Evolutionary conservation across 2,329 filamentous ascomycete species (phyloP).

Genomic region (Calonectria pauciramosa): DNA sequence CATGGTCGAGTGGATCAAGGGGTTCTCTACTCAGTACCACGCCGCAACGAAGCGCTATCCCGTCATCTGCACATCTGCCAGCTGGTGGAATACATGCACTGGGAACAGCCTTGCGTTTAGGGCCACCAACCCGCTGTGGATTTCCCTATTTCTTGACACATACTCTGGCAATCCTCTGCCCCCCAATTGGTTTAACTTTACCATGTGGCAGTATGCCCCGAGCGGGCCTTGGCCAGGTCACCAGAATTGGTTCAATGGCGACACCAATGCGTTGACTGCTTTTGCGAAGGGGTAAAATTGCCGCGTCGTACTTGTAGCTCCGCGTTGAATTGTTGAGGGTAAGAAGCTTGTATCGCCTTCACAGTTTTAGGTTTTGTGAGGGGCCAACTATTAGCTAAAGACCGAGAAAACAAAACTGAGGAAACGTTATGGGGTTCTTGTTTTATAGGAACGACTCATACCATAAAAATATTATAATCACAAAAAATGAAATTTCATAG

Average conservation of each 20-base stretch:
- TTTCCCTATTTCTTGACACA: neutral
- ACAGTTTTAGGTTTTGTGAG: too few species aligned
- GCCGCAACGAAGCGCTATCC: neutral
- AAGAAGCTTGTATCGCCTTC: too few species aligned
- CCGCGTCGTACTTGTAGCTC: too few species aligned
- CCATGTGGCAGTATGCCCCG: neutral
- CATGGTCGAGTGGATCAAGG: neutral
- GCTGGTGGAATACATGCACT: neutral
- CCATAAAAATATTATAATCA: too few species aligned
- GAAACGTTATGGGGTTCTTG: too few species aligned
- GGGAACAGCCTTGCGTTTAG: neutral
- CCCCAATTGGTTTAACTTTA: neutral
- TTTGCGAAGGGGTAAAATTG: neutral
- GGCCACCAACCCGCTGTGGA: neutral
- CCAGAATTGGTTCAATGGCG: neutral
- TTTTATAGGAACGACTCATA: too few species aligned
- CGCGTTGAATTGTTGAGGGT: too few species aligned
- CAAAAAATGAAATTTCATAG: too few species aligned
- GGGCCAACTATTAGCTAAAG: too few species aligned
- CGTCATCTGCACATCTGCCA: neutral
- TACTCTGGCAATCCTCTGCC: neutral
- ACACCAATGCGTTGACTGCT: neutral
- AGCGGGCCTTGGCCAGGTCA: neutral
- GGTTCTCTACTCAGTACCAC: neutral
- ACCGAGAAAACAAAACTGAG: too few species aligned